phyloP scores from a whole-genome alignment of 208 protist genomes.

The Leishmania guyanensis region DNA sequence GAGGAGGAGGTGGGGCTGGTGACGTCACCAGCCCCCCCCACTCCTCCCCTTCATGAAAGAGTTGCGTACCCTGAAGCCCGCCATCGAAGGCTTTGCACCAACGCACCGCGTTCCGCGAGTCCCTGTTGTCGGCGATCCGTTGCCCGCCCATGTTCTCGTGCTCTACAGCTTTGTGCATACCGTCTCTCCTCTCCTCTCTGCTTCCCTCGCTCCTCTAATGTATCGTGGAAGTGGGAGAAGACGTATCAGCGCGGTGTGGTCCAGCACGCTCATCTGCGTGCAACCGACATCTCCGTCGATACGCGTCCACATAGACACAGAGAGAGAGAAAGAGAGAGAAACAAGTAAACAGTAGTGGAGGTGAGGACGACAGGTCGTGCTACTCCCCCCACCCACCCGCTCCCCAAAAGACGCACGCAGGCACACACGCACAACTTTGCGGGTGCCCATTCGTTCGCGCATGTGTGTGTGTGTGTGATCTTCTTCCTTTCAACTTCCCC shows the following conservation, averaged over 20 bases:
- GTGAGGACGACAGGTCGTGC: not conserved
- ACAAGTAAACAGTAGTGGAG: not conserved
- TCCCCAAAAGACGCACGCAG: not conserved
- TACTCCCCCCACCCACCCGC: not conserved
- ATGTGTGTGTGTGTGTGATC: no score
- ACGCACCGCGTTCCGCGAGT: not conserved
- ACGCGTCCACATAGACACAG: not conserved
- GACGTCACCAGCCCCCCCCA: no score
- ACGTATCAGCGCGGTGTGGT: not conserved
- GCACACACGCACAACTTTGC: not conserved
- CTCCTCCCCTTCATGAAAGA: not conserved
- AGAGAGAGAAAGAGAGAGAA: no score
- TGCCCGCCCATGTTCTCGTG: not conserved
- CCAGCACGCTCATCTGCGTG: not conserved
- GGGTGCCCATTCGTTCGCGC: not conserved
- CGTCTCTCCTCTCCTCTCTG: constrained; percentile 1
- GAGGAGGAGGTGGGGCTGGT: no score
- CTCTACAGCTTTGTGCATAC: not conserved
- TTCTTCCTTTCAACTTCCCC: not conserved
- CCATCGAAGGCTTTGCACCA: not conserved
- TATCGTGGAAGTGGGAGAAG: not conserved
- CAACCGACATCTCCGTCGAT: not conserved
- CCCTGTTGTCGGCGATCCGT: not conserved
- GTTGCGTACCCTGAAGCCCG: not conserved
- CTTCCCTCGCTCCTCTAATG: not conserved